These are phyloP conservation scores for Pythium scleroteichum DNA, from an alignment of 352 stramenopile genomes.

Conservation along the genomic window DNA sequence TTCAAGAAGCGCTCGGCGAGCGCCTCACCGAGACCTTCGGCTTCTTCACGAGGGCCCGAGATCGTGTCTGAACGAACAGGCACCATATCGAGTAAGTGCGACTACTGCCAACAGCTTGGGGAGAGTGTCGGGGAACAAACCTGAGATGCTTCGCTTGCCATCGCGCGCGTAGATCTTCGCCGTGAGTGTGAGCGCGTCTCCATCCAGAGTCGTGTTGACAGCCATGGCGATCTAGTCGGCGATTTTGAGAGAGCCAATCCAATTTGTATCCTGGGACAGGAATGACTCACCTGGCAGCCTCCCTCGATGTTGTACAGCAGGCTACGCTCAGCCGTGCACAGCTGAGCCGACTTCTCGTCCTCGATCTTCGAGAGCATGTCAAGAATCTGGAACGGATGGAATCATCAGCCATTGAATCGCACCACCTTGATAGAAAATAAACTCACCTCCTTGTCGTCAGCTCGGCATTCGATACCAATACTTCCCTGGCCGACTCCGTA, in stretches of 20 bases:
- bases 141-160: slow-evolving; percentile 55
- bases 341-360: slow-evolving; percentile 70
- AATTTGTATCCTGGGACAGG: background rate
- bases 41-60: slow-evolving; percentile 53
- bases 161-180: slow-evolving; percentile 74
- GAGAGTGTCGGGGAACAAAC: slow-evolving; percentile 35
- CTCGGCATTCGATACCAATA: slow-evolving; percentile 84
- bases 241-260: background rate
- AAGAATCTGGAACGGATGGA: slow-evolving; percentile 44
- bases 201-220: slow-evolving; percentile 67
- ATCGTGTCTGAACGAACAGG: slow-evolving; percentile 36
- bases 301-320: slow-evolving; percentile 82
- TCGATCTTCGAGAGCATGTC: slow-evolving; percentile 80
- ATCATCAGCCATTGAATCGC: background rate
- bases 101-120: background rate
- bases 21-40: slow-evolving; percentile 61
- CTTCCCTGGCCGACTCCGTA: slow-evolving; percentile 86
- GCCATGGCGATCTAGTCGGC: slow-evolving; percentile 72
- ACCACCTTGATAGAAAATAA: background rate
- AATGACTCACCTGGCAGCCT: slow-evolving; percentile 67
- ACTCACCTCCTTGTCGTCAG: slow-evolving; percentile 57
- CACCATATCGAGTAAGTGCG: background rate
- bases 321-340: slow-evolving; percentile 83
- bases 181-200: slow-evolving; percentile 65
- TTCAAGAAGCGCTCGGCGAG: slow-evolving; percentile 63